These are phyloP conservation scores for Rhizopogon rudus DNA, from an alignment of 768 basidiomycete genomes.

Conservation along the genomic window DNA sequence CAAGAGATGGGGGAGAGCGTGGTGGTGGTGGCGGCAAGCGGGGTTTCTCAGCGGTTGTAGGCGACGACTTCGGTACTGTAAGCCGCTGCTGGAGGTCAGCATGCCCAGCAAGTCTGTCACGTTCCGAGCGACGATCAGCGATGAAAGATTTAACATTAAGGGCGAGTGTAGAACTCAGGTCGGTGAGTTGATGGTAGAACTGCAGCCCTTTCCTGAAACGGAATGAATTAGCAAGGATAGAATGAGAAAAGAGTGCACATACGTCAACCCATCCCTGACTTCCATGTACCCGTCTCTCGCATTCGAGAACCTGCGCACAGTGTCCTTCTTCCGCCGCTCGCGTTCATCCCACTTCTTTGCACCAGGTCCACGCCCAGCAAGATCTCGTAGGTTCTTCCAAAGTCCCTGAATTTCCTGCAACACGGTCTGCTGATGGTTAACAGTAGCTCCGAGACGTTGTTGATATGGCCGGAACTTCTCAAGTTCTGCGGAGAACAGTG, in stretches of 20 bases:
- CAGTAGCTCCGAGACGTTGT: slow-evolving; percentile 70
- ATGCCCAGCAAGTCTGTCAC: slow-evolving; percentile 61
- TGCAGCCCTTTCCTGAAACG: slow-evolving; percentile 72
- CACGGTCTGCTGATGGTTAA: slow-evolving; percentile 68
- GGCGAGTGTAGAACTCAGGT: slow-evolving; percentile 54
- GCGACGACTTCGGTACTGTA: slow-evolving; percentile 34
- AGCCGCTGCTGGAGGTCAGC: slow-evolving; percentile 70
- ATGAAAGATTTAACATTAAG: slow-evolving; percentile 60
- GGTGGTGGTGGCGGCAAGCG: slow-evolving; percentile 40
- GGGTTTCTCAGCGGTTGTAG: slow-evolving; percentile 43
- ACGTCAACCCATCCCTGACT: slow-evolving; percentile 80
- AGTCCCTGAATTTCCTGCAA: slow-evolving; percentile 71
- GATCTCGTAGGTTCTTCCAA: slow-evolving; percentile 70
- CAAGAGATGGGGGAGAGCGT: slow-evolving; percentile 34
- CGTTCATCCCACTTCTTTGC: slow-evolving; percentile 79
- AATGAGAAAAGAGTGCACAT: slow-evolving; percentile 27
- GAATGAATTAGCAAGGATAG: slow-evolving; percentile 6
- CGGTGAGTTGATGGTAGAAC: slow-evolving; percentile 81
- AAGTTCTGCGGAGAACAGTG: slow-evolving; percentile 87
- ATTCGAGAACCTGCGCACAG: slow-evolving; percentile 62
- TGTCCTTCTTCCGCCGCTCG: slow-evolving; percentile 75
- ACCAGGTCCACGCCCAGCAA: slow-evolving; percentile 70
- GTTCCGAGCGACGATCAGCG: slow-evolving; percentile 57
- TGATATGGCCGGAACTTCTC: slow-evolving; percentile 96
- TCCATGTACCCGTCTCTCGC: slow-evolving; percentile 85